Evolutionary conservation across 352 stramenopile genomes (phyloP), one percentile per base, ranked within the genome.

Genomic region (Pythium vanterpoolii): DNA sequence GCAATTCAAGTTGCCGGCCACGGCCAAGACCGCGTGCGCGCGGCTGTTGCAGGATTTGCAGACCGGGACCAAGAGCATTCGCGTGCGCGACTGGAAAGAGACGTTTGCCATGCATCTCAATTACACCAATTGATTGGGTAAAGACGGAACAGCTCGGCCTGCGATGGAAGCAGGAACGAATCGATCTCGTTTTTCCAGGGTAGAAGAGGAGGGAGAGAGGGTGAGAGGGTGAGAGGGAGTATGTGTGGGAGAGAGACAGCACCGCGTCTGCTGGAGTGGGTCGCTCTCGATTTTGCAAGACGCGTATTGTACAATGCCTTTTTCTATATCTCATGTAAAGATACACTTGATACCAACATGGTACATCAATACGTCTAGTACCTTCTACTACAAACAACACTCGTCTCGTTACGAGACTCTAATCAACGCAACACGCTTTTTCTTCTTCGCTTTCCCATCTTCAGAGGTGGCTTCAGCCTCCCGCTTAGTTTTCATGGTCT

Each of bases 1-100:
- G 13, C 76, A 72, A 23, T 75, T 79, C 45, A 46, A 65, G 4
- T 27, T 81, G 1, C 67, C 75, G 1, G 28, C 28, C 7, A 66
- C 46, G 1, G 21, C 43, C 10, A 68, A 75, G 46, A 82, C 75
- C 0, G 49, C 64, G 21, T 88, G 78, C 47, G 73, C 62, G 58
- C 66, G 68, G 19, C 66, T 64, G 14, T 45, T 84, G 8, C 34
- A 66, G 50, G 48, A 66, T 19, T 34, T 74, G 8, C 19, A 53
- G 5, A 23, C 11, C 0, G 66, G 69, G 2, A 27, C n/a, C 6
- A 57, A 63, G 53, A 30, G n/a, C 5, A 73, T 76, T 55, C 38
- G 46, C 2, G 13, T 75, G 18, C 14, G 43, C 9, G 27, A 58
- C 26, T 75, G 68, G 69, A 60, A 54, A 44, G 21, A 36, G 5